phyloP scores from a whole-genome alignment of 495 filamentous ascomycete species.

The Lasiosphaeria ovina region DNA sequence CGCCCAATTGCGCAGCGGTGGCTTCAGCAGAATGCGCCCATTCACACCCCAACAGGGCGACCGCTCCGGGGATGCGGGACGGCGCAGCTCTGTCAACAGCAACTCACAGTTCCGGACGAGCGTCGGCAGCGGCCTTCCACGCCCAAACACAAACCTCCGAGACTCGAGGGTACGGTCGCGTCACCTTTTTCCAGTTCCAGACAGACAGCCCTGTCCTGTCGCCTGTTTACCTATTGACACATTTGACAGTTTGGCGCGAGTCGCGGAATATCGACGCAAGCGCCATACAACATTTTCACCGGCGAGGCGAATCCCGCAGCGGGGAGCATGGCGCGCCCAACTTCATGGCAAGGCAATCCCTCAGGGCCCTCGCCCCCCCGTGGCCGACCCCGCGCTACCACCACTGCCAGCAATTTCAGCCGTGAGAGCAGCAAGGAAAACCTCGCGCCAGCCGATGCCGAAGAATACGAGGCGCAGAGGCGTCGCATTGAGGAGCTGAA shows the following conservation, averaged over 20 bases:
- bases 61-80: conserved; percentile 24
- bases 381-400: conserved; percentile 33
- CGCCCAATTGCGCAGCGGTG: background rate
- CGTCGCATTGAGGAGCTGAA: conserved; percentile 53
- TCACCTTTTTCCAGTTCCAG: background rate
- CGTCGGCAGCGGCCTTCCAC: conserved; percentile 31
- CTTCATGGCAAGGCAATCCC: conserved; percentile 34
- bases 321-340: conserved; percentile 32
- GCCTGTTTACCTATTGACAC: background rate
- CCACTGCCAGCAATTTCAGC: conserved; percentile 22
- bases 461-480: conserved; percentile 51
- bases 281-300: conserved; percentile 60
- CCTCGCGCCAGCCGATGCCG: conserved; percentile 44
- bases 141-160: conserved; percentile 28
- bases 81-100: conserved; percentile 24
- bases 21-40: conserved; percentile 22
- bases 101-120: conserved; percentile 37
- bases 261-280: conserved; percentile 41
- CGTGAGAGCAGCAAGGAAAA: conserved; percentile 52
- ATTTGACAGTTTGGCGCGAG: conserved; percentile 17
- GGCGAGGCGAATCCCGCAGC: conserved; percentile 42
- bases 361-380: conserved; percentile 36
- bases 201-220: background rate
- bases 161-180: conserved; percentile 42
- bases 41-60: conserved; percentile 31